Conservation (phyloP, 2,329 filamentous ascomycete species). For the Peltaster fructicola region DNA sequence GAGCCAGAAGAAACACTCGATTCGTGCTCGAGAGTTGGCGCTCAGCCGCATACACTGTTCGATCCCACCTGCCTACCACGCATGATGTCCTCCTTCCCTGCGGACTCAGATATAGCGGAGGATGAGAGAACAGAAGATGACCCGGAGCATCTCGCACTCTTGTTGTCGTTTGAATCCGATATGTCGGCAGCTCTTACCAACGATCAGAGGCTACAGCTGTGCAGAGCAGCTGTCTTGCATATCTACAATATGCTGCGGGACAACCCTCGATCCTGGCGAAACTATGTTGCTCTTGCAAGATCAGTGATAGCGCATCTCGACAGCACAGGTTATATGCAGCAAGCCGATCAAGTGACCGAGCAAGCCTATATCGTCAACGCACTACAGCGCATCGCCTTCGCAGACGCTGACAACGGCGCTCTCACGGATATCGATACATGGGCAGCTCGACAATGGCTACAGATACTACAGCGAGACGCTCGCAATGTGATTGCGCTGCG, state of each 20-base stretch:
- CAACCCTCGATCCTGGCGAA: conserved; percentile 14
- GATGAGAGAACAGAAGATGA: too few relatives aligned
- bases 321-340: conserved; percentile 21
- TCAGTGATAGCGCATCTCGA: conserved; percentile 24
- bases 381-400: conserved; percentile 33
- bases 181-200: too few relatives aligned
- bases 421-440: conserved; percentile 31
- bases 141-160: too few relatives aligned
- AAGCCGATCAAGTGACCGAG: conserved; percentile 19
- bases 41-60: too few relatives aligned
- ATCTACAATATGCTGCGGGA: conserved; percentile 19
- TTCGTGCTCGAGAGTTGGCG: too few relatives aligned
- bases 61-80: too few relatives aligned
- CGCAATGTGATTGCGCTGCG: conserved; percentile 25
- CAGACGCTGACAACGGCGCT: conserved; percentile 29
- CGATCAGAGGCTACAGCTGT: conserved; percentile 14
- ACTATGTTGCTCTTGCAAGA: conserved; percentile 17
- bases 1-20: too few relatives aligned
- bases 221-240: conserved; percentile 16
- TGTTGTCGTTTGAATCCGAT: conserved; percentile 8
- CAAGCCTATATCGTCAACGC: conserved; percentile 26
- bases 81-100: too few relatives aligned
- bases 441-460: conserved; percentile 31
- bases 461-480: conserved; percentile 27
- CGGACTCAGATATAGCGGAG: too few relatives aligned